Base-by-base conservation (phyloP, 225 moss, liverwort and hornwort species). In the Marchantia polymorpha region DNA sequence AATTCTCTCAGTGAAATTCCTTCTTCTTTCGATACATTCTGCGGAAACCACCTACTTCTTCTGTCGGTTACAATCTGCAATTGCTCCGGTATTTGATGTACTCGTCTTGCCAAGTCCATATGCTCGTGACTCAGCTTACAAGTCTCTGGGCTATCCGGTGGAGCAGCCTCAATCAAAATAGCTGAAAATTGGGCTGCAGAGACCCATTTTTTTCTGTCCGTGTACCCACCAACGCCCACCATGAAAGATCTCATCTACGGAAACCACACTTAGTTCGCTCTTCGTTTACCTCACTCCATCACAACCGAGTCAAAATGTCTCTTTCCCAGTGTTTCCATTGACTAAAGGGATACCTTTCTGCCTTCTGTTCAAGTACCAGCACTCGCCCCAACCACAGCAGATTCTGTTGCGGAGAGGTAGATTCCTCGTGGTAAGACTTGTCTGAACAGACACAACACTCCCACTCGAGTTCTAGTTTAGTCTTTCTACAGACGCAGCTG, bases 131-230 rank as follows among this genome's bases (percentile, higher is more conserved):
- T 9, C 27, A 14, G 65, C 65, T 66, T 15, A 66, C 65, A 66
- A 27, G 65, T 66, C 10, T 52, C 20, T 73, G 73, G 52, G 13
- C n/a, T 27, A 27, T 73, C 7, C 49, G 49, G 23, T 12, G 51
- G 8, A 9, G 52, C 20, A 7, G 1, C 20, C n/a, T 26, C 49
- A 22, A 26, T 20, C 52, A 12, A 12, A 20, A 56, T 16, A 26
- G 67, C 15, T 53, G 53, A 54, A 67, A 67, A 23, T 72, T 51
- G 73, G n/a, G 73, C 73, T 54, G 73, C 51, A 67, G 14, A 67
- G 50, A 11, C 49, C 60, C 17, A 5, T 39, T 39, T 39, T 39
- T 5, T 39, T 39, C 39, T 39, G 39, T 39, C 39, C 39, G 39
- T 39, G 39, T 39, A 60, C 11, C 60, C n/a, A 23, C 8, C 49